These are phyloP conservation scores for Isoetes engelmannii DNA, from an alignment of 83 land plant genomes.

Conservation along the genomic window DNA sequence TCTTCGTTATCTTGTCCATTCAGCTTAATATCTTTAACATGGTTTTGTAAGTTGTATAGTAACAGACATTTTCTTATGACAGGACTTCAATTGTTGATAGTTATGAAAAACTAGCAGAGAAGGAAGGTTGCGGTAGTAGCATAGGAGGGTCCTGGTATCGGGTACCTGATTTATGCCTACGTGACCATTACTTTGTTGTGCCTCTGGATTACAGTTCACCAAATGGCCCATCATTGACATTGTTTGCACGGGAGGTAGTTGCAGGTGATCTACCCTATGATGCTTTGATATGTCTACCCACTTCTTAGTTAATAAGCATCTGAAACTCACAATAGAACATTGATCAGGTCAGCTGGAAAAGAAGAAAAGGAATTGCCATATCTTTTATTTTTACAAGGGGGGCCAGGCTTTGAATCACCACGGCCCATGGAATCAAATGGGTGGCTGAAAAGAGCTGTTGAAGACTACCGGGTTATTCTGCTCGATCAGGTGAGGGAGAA, in stretches of 20 bases:
- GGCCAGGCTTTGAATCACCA: slow-evolving; percentile 83
- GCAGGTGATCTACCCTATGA: slow-evolving; percentile 11
- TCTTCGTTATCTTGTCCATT: too few species aligned
- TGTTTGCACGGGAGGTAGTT: slow-evolving; percentile 38
- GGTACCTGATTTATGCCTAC: slow-evolving; percentile 30
- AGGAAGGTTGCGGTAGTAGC: neutral
- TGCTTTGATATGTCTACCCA: neutral
- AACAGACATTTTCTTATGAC: neutral
- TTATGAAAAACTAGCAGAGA: neutral
- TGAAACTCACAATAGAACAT: neutral
- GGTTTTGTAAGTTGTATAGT: too few species aligned
- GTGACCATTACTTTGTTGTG: slow-evolving; percentile 30
- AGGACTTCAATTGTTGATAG: neutral
- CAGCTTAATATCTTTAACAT: too few species aligned
- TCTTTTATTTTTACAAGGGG: slow-evolving; percentile 81
- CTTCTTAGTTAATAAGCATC: neutral
- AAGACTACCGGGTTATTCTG: slow-evolving; percentile 72
- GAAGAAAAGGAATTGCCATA: slow-evolving; percentile 73
- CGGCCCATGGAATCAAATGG: slow-evolving; percentile 80
- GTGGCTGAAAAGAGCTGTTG: slow-evolving; percentile 80
- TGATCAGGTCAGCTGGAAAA: slow-evolving; percentile 49
- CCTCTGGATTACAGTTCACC: slow-evolving; percentile 27
- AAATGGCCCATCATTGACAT: slow-evolving; percentile 19
- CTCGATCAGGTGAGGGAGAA: slow-evolving; percentile 62
- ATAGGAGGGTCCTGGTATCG: slow-evolving; percentile 27